phyloP scores from a whole-genome alignment of 352 stramenopile genomes.

The Pythium apleroticum region DNA sequence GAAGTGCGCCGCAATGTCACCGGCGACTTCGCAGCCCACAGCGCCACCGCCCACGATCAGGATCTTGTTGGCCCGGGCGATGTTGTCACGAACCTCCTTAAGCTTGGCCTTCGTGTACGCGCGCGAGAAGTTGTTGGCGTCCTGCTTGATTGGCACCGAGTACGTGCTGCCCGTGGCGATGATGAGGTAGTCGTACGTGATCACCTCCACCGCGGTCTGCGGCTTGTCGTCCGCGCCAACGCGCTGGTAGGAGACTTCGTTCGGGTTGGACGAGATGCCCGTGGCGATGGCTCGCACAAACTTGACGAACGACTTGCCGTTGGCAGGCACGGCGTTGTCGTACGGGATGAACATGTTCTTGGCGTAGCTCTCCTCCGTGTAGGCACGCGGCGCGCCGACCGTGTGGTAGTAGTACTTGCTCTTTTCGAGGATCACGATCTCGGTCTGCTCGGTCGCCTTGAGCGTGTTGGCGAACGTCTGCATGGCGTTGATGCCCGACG shows the following conservation, averaged over 20 bases:
- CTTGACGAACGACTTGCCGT: slow-evolving; percentile 6
- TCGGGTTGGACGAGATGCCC: slow-evolving; percentile 23
- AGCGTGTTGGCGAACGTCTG: slow-evolving; percentile 41
- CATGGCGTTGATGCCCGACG: slow-evolving; percentile 38
- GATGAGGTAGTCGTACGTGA: slow-evolving; percentile 63
- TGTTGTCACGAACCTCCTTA: slow-evolving; percentile 26
- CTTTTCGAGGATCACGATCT: slow-evolving; percentile 58
- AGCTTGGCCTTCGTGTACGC: slow-evolving; percentile 31
- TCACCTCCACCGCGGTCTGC: slow-evolving; percentile 26
- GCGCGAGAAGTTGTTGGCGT: neutral
- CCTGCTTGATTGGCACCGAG: slow-evolving; percentile 55
- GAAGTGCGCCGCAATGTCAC: slow-evolving; percentile 55
- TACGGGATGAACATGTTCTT: slow-evolving; percentile 62
- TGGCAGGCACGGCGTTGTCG: slow-evolving; percentile 41
- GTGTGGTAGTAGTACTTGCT: slow-evolving; percentile 44
- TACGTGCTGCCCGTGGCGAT: slow-evolving; percentile 63
- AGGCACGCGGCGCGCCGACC: slow-evolving; percentile 43
- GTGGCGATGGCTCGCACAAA: slow-evolving; percentile 15
- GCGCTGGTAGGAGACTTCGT: slow-evolving; percentile 38
- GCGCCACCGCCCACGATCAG: slow-evolving; percentile 48
- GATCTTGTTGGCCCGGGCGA: slow-evolving; percentile 37
- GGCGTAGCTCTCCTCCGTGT: slow-evolving; percentile 41
- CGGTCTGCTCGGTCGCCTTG: slow-evolving; percentile 31
- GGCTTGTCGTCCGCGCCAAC: slow-evolving; percentile 37
- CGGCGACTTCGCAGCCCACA: slow-evolving; percentile 56